Conservation (phyloP, 1,284 basidiomycete species). For the Irpex sp. region DNA sequence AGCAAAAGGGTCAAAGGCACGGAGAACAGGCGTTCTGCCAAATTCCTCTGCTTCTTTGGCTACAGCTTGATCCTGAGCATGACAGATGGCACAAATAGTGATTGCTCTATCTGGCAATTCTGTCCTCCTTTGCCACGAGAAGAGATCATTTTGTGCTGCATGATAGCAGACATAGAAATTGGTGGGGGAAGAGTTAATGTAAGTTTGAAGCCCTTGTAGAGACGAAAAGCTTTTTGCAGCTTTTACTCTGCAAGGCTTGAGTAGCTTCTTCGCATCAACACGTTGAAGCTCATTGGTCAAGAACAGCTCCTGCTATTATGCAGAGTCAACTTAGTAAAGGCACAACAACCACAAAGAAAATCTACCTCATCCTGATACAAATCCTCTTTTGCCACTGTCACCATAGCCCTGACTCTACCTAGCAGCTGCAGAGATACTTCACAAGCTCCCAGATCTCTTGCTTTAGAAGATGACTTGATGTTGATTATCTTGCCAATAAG, state of each 20-base stretch:
- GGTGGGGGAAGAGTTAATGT: conserved; percentile 47
- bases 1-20: conserved; percentile 59
- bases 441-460: conserved; percentile 8
- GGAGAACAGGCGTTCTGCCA: conserved; percentile 26
- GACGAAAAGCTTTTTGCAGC: conserved; percentile 26
- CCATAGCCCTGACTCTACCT: conserved; percentile 31
- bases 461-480: conserved; percentile 3
- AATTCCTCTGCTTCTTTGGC: neutral
- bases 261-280: conserved; percentile 34
- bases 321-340: neutral
- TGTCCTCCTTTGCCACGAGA: neutral
- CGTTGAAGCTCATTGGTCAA: conserved; percentile 42
- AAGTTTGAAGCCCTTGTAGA: conserved; percentile 33
- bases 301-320: conserved; percentile 47
- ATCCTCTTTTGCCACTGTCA: conserved; percentile 6
- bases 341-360: neutral
- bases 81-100: neutral
- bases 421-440: conserved; percentile 27
- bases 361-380: conserved; percentile 37
- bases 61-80: neutral
- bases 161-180: conserved; percentile 53
- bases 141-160: too few species aligned
- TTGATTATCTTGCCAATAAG: conserved; percentile 33
- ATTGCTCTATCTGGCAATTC: neutral
- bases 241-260: conserved; percentile 47